Conservation (phyloP, 176 grass and related monocot genomes). For the Phragmites australis region DNA sequence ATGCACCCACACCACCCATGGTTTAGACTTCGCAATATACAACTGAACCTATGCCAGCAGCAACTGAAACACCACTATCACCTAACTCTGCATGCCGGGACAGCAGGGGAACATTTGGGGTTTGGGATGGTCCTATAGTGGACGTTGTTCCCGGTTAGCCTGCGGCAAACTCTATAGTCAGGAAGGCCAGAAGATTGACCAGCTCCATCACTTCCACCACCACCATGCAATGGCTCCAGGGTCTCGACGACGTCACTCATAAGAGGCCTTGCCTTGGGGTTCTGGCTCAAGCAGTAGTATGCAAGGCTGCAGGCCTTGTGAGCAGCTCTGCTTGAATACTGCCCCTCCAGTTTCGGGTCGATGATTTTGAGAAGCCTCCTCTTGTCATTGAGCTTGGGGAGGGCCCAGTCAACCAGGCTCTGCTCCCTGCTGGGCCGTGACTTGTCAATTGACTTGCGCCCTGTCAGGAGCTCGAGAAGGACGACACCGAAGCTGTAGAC, state of each 20-base stretch:
- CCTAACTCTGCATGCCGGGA: slow-evolving; percentile 81
- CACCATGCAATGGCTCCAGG: slow-evolving; percentile 72
- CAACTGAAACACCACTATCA: slow-evolving; percentile 51
- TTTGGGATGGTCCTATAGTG: slow-evolving; percentile 72
- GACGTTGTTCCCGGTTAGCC: slow-evolving; percentile 47
- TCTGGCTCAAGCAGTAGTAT: slow-evolving; percentile 94
- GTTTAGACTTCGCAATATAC: slow-evolving; percentile 52
- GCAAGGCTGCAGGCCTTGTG: slow-evolving; percentile 96
- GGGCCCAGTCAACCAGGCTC: slow-evolving; percentile 87
- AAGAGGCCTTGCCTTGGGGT: slow-evolving; percentile 90
- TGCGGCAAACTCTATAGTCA: slow-evolving; percentile 52
- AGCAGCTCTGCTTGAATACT: slow-evolving; percentile 72
- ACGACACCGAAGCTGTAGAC: slow-evolving; percentile 97
- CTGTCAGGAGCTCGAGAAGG: slow-evolving; percentile 87
- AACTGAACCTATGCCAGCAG: slow-evolving; percentile 56
- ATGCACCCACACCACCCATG: slow-evolving; percentile 32
- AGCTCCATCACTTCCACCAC: slow-evolving; percentile 35
- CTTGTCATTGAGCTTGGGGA: slow-evolving; percentile 89
- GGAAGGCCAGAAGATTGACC: slow-evolving; percentile 48
- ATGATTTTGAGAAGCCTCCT: slow-evolving; percentile 87
- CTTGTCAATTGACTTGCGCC: slow-evolving; percentile 88
- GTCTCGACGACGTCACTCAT: slow-evolving; percentile 96
- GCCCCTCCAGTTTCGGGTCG: slow-evolving; percentile 67
- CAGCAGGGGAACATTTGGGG: slow-evolving; percentile 61
- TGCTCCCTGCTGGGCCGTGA: slow-evolving; percentile 89